Base-by-base conservation (phyloP, 1,284 basidiomycete species). In the Mycosarcoma mackinlayi region DNA sequence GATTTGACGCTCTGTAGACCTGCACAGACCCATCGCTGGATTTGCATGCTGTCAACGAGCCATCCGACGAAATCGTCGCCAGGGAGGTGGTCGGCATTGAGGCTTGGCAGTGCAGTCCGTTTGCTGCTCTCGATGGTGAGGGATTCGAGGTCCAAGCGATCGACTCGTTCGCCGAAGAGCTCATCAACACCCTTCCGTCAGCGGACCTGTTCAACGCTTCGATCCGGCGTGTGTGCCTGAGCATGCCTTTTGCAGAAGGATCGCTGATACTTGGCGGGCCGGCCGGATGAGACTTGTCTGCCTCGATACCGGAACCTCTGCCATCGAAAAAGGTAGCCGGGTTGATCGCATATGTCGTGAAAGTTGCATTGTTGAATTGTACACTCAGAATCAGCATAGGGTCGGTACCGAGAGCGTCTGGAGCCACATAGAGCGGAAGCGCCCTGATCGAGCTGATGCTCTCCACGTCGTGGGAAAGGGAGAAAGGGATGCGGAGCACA, bases 321-420 rank as follows among this genome's bases (percentile, higher is more conserved):
- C 73, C 74, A 23, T 77, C 75, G 33, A 77, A 75, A 45, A 77
- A 73, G 10, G 50, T 50, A 6, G 74, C 52, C 14, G 75, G 73
- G 28, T 66, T 70, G 49, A 78, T 31, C 1, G 60, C 41, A 37
- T 66, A 65, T 18, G 61, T 40, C 9, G 42, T 34, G 14, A 52
- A 44, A 5, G 28, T 19, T 16, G 67, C 66, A n/a, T 37, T 42
- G 18, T 8, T 34, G 45, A 35, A 49, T 11, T 59, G 56, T 1
- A 67, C 37, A 31, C 57, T 53, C 40, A 76, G 16, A 0, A 47
- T 41, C 14, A 64, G 27, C 59, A 65, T 70, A 1, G 64, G 24
- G 11, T 24, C 58, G 14, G 60, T 61, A 47, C 68, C 67, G 6
- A 50, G 34, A 21, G 67, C 58, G 23, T 59, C 59, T 13, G 58